phyloP scores from a whole-genome alignment of 371 early-diverging fungal genomes.

The Mucor ambiguus region DNA sequence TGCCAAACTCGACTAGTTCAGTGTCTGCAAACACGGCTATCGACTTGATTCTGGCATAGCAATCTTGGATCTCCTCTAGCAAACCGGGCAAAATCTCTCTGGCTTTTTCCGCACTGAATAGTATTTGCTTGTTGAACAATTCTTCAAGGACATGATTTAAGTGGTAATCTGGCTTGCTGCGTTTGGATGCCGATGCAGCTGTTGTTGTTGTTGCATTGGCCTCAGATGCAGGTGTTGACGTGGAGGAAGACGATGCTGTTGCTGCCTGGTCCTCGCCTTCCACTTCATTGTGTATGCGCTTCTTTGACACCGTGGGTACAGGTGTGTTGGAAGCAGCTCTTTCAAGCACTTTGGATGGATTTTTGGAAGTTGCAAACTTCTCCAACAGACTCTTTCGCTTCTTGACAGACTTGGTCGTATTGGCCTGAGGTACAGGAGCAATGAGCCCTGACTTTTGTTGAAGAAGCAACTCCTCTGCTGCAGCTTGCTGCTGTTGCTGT shows the following conservation, averaged over 20 bases:
- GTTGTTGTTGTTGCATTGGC: too few species aligned
- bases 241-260: background rate
- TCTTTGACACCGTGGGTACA: background rate
- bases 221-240: background rate
- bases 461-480: background rate
- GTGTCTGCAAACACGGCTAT: background rate
- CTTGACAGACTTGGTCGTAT: background rate
- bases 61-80: background rate
- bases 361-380: background rate
- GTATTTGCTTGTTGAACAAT: background rate
- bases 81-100: background rate
- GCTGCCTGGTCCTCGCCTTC: background rate
- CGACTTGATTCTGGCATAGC: background rate
- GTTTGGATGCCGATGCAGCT: background rate
- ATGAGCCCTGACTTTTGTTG: constrained; percentile 3
- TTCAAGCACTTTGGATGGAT: background rate
- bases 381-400: background rate
- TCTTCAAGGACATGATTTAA: background rate
- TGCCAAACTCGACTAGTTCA: background rate
- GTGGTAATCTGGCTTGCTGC: background rate
- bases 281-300: background rate
- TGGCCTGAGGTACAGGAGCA: background rate
- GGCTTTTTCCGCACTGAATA: background rate
- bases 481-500: background rate
- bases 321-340: background rate